Evolutionary conservation across 1,284 basidiomycete species (phyloP).

Genomic region (Phellopilus nigrolimitatus): DNA sequence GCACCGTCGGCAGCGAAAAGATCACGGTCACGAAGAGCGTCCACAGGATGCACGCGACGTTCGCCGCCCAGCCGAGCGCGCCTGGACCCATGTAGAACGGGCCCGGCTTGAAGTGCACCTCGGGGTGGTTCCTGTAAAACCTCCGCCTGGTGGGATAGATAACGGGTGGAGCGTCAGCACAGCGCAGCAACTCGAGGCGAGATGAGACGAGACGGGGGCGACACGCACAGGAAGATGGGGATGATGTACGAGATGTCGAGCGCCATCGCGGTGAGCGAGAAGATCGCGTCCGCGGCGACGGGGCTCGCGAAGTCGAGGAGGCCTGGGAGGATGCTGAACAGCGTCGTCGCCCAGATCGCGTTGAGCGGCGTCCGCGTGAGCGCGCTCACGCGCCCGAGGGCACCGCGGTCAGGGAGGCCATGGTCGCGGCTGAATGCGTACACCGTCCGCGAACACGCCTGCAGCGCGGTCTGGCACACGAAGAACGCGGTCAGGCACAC

Average conservation of each 20-base stretch:
- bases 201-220: background rate
- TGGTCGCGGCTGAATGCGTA: conserved; percentile 89
- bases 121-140: conserved; percentile 74
- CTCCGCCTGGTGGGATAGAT: conserved; percentile 40
- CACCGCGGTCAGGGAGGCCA: conserved; percentile 78
- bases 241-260: conserved; percentile 71
- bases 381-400: conserved; percentile 68
- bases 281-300: conserved; percentile 80
- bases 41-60: conserved; percentile 66
- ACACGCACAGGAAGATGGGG: conserved; percentile 54
- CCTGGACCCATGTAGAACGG: conserved; percentile 85
- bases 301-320: conserved; percentile 75
- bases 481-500: conserved; percentile 82
- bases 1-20: conserved; percentile 66
- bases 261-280: conserved; percentile 74
- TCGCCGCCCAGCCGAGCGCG: conserved; percentile 57
- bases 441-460: conserved; percentile 83
- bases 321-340: conserved; percentile 66
- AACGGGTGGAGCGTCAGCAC: background rate
- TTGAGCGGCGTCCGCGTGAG: conserved; percentile 75
- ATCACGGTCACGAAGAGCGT: conserved; percentile 65
- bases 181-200: no score
- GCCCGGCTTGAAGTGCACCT: conserved; percentile 82
- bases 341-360: conserved; percentile 76
- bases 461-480: conserved; percentile 75